Evolutionary conservation across 352 stramenopile species (phyloP), one percentile per base, ranked within the genome.

Genomic region (Phytophthora brassicae): DNA sequence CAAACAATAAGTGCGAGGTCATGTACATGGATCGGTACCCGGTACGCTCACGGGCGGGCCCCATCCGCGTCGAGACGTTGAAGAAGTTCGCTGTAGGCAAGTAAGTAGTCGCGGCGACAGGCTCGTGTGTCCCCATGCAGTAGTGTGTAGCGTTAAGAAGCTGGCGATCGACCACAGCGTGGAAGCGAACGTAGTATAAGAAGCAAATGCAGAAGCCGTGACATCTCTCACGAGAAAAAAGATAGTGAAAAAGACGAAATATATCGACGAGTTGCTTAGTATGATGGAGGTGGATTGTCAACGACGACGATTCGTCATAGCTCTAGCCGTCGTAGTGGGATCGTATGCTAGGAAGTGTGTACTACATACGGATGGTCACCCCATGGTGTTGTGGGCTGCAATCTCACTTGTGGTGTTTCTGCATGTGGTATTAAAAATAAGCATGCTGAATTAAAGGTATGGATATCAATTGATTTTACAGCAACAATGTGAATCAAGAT

Each of bases 1-100:
- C 79, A 31, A 89, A 77, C 65, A 86, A 86, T 57, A 89, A 91
- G 77, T 72, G 76, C 48, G 79, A 91, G 61, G 64, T 91, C 45
- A 65, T 85, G 79, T 91, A 86, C 67, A 67, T 75, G 64, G 79
- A 88, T 22, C 79, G 78, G 54, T 89, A 66, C 61, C 58, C 76
- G 5, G 64, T 90, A 20, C 75, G 79, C 29, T 88, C 81, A 47
- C 72, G 75, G 36, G 75, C 64, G 8, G 81, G 81, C 19, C 75
- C 77, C 43, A 60, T 84, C 28, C 73, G 70, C 47, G 80, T 88
- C 42, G 81, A 90, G 66, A 86, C 79, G 42, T 64, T 90, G 24
- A 75, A 83, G 63, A 88, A 89, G 68, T 45, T 55, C 23, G 56
- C 61, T 12, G 58, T 85, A 45, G 65, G 61, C 57, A 79, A 79